Evolutionary conservation across 225 moss, liverwort and hornwort species (phyloP).

Genomic region (Lunularia cruciata): DNA sequence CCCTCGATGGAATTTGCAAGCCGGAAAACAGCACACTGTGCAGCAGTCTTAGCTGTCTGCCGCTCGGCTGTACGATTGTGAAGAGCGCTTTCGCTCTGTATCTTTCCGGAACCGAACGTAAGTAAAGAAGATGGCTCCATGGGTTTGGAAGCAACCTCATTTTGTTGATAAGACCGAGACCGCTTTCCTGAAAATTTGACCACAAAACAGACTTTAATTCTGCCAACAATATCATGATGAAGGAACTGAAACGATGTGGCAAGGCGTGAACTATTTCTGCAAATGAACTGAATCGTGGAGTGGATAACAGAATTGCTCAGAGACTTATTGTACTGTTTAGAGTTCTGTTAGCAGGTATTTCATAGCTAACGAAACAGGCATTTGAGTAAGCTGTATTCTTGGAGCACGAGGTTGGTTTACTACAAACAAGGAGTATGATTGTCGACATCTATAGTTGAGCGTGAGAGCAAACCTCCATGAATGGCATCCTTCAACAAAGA

Average conservation of each 20-base stretch:
- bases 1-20: conserved; percentile 35
- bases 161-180: conserved; percentile 11
- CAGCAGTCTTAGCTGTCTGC: background rate
- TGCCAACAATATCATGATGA: background rate
- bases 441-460: too few species aligned
- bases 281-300: too few species aligned
- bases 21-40: conserved; percentile 25
- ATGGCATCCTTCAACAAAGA: background rate
- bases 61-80: background rate
- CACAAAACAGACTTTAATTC: background rate
- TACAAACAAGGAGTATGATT: too few species aligned
- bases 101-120: background rate
- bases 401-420: too few species aligned
- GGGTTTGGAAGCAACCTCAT: background rate
- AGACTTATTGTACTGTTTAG: too few species aligned
- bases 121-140: background rate
- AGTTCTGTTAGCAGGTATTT: too few species aligned
- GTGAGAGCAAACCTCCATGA: conserved; percentile 9
- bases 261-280: background rate
- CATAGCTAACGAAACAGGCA: too few species aligned
- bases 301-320: too few species aligned
- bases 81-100: background rate
- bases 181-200: conserved; percentile 26
- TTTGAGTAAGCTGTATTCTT: background rate
- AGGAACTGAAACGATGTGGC: background rate